These are phyloP conservation scores for Xylaria sp. DNA, from an alignment of 2,329 filamentous ascomycete genomes.

Conservation along the genomic window DNA sequence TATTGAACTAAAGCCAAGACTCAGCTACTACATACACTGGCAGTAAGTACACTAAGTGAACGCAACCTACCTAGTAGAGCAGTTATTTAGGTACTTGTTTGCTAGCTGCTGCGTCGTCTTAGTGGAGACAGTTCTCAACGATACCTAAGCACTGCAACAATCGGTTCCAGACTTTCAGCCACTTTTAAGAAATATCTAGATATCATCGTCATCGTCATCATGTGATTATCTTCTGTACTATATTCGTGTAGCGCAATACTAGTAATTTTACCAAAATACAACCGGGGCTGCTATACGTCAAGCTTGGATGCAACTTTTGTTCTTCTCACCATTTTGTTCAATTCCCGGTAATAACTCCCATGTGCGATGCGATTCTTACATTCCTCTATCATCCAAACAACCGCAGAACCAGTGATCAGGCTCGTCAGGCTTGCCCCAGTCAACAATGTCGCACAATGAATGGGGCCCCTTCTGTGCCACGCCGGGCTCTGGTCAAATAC, in stretches of 20 bases:
- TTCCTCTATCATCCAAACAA: neutral
- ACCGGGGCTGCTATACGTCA: neutral
- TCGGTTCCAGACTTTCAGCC: constrained; percentile 17
- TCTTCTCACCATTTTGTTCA: neutral
- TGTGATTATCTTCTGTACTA: constrained; percentile 18
- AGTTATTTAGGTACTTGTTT: neutral
- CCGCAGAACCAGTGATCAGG: constrained; percentile 5
- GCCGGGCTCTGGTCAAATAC: constrained; percentile 23
- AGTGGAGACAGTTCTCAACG: constrained; percentile 26
- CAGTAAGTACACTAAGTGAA: neutral
- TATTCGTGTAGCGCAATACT: neutral
- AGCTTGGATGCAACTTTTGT: neutral
- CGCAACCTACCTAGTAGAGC: constrained; percentile 1
- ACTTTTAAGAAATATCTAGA: neutral
- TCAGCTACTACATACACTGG: neutral
- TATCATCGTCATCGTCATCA: constrained; percentile 9
- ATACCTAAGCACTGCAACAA: constrained; percentile 25
- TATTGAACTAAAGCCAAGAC: constrained; percentile 25
- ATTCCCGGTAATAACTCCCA: neutral
- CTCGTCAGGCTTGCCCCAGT: constrained; percentile 5
- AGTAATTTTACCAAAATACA: neutral
- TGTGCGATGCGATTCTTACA: neutral
- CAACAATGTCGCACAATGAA: constrained; percentile 26
- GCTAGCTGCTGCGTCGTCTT: constrained; percentile 12
- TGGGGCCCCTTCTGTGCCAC: constrained; percentile 25